Base-by-base conservation (phyloP, 2,329 filamentous ascomycete genomes). In the Xylaria sp. region DNA sequence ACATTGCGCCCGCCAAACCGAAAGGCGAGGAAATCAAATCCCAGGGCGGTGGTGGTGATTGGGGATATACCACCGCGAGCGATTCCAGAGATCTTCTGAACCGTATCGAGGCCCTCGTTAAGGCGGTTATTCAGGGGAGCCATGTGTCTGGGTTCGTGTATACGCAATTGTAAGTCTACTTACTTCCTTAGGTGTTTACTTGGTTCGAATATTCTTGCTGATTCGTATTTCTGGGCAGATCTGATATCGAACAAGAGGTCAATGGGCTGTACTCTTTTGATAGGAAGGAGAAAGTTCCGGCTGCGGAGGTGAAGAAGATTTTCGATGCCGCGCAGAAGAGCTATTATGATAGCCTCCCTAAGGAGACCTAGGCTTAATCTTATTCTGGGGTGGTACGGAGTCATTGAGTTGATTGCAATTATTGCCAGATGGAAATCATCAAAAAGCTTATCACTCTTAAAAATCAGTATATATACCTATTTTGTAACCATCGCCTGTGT, bases 61-160 rank as follows among this genome's bases (percentile, higher is more conserved):
- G 90, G 90, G 90, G 90, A 0, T 92, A 92, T 74, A 92, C 89
- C 0, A 92, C 90, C 0, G 90, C 90, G 0, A 84, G 78, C 0
- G 87, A 91, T 74, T 79, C 88, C 0, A 81, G 85, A 18, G 90
- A 92, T 72, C 76, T 92, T 65, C 80, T 92, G 20, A 81, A 82
- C 68, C 79, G 89, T 2, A 83, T 91, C 48, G 86, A 89, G 75
- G 86, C 83, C 58, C 81, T 92, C 67, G 83, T 90, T 13, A 85
- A 84, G 77, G 89, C 84, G 0, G 85, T 91, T 18, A 85, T 89
- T 0, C 78, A 85, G 25, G 89, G 89, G 0, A 82, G 87, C 73
- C 84, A 86, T 54, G 89, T 87, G 73, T 66, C 51, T 23, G 88
- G 88, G 0, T 85, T 91, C 75, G 90, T 91, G 0, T 92, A 90